Base-by-base conservation (phyloP, 73 alveolate species). In the Strombidium stylifer region DNA sequence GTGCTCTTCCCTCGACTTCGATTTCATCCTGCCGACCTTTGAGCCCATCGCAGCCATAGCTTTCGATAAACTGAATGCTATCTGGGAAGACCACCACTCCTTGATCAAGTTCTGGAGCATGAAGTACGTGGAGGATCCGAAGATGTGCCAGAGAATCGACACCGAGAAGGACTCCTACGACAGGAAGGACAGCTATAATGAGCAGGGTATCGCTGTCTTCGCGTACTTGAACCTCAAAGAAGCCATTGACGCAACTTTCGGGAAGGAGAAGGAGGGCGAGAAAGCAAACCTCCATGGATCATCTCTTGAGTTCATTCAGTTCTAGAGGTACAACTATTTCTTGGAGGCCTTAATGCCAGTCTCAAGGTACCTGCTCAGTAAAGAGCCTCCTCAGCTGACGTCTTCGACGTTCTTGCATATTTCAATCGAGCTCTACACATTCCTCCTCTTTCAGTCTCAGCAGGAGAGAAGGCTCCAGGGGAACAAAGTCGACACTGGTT, bases 111-210 rank as follows among this genome's bases (percentile, higher is more conserved):
- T 60, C 34, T 60, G 75, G 75, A 59, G 41, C 41, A 23, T 44
- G 2, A 60, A 60, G 27, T 11, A 44, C 44, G 59, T 60, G 2
- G 75, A 60, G 3, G 61, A 60, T 5, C 3, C 28, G 23, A 37
- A 40, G 26, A 60, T 35, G 19, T 60, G 75, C 61, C 61, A 60
- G 36, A 40, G 19, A 16, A 24, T 57, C 4, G 75, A 60, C 18
- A 60, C 36, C 7, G 75, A 49, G 10, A 60, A 55, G 26, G 75
- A 60, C 41, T 19, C 49, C 47, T 60, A 60, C 41, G 75, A 60
- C 23, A 39, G 75, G 8, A 12, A 39, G 50, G 75, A 60, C 23
- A 60, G 41, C 35, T 60, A 60, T 41, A 60, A 60, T 60, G 75
- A 39, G 14, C 24, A 39, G 26, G 75, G 75, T 2, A 4, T 60